Evolutionary conservation across 2,329 filamentous ascomycete genomes (phyloP).

Genomic region (Aspergillus tamarii): DNA sequence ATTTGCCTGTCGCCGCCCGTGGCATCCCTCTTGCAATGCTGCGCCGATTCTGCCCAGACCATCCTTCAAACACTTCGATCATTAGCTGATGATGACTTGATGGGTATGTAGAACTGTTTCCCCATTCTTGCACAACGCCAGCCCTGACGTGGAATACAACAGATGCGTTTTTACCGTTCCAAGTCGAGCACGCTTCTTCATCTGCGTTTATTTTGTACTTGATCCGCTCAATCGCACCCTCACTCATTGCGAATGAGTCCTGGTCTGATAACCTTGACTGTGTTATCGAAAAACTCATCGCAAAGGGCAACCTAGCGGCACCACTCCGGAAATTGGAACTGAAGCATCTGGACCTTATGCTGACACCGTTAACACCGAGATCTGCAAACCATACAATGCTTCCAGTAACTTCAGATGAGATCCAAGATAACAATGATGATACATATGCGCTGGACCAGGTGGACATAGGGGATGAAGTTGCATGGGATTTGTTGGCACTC

Average conservation of each 20-base stretch:
- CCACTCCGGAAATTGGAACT: constrained; percentile 43
- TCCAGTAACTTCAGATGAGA: background rate
- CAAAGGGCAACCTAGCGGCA: constrained; percentile 43
- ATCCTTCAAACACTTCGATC: constrained; percentile 29
- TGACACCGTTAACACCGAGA: constrained; percentile 39
- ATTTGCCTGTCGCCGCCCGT: constrained; percentile 19
- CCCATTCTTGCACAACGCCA: background rate
- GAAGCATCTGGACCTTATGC: background rate
- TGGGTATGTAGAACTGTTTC: background rate
- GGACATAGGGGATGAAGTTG: constrained; percentile 22
- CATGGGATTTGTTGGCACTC: constrained; percentile 28
- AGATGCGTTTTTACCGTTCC: constrained; percentile 46
- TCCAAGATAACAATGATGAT: background rate
- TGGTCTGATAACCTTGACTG: constrained; percentile 43
- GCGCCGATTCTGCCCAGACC: constrained; percentile 29
- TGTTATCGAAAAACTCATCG: constrained; percentile 43
- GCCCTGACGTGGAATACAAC: background rate
- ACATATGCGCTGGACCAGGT: background rate
- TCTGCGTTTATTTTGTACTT: constrained; percentile 47
- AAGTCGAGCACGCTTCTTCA: constrained; percentile 48
- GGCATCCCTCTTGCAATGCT: constrained; percentile 29
- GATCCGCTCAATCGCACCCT: constrained; percentile 36
- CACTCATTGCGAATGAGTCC: constrained; percentile 36
- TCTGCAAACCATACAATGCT: constrained; percentile 13
- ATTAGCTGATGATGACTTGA: background rate